A percentile compares a stretch with the other conserved stretches of the same genome.
These are phyloP conservation scores for Metarhizium humberi DNA, from an alignment of 2,329 filamentous ascomycete species.

Conservation along the genomic window DNA sequence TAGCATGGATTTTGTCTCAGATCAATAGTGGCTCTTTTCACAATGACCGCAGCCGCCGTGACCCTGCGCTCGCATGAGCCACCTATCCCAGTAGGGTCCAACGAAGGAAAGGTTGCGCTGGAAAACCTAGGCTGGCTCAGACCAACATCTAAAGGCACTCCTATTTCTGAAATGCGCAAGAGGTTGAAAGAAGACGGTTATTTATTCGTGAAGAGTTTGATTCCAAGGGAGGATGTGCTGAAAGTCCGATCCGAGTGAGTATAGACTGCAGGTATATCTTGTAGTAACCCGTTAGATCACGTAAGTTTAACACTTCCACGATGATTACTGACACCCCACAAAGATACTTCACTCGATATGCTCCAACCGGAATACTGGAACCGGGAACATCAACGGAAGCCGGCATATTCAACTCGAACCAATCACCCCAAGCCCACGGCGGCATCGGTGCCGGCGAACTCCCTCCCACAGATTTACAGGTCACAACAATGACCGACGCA, in stretches of 20 bases:
- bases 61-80: not conserved
- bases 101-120: conserved; percentile 2
- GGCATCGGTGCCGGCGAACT: conserved; percentile 2
- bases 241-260: conserved; percentile 1
- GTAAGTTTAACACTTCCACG: not conserved
- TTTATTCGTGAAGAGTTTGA: conserved; percentile 1
- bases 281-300: not conserved
- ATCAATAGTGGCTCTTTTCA: not conserved
- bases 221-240: conserved; percentile 2
- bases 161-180: not conserved
- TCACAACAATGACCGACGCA: conserved; percentile 1
- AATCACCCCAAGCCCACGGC: not conserved
- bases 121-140: not conserved
- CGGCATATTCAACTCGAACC: conserved; percentile 3
- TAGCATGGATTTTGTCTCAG: not conserved
- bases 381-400: conserved; percentile 1
- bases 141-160: not conserved
- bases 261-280: not conserved
- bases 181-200: not conserved
- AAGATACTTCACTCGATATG: conserved; percentile 1
- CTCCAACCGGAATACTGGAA: conserved; percentile 3
- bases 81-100: conserved; percentile 1
- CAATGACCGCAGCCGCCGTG: not conserved
- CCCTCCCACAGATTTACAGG: not conserved
- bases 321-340: not conserved